A percentile compares a stretch with the other conserved stretches of the same genome.
phyloP scores from a whole-genome alignment of 176 grass and related monocot genomes.

The Alopecurus myosuroides region DNA sequence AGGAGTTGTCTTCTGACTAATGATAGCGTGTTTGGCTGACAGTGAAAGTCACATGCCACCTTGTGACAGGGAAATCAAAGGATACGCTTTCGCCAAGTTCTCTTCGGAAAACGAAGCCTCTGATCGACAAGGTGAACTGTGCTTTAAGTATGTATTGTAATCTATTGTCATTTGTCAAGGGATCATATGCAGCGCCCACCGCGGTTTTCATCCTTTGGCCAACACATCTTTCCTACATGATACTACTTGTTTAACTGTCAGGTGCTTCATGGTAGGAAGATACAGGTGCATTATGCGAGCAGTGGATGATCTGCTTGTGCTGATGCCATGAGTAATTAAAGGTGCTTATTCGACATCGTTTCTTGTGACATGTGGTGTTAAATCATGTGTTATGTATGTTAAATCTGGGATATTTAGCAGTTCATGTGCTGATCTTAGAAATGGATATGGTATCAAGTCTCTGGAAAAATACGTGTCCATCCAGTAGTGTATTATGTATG shows the following conservation, averaged over 20 bases:
- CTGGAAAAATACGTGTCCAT: neutral
- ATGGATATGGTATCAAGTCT: neutral
- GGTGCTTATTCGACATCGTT: neutral
- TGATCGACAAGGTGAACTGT: conserved; percentile 21
- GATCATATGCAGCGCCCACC: neutral
- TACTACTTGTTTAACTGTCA: conserved; percentile 11
- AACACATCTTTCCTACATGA: too few species aligned
- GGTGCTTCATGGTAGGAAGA: conserved; percentile 48
- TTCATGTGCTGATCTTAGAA: neutral
- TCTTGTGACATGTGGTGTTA: neutral
- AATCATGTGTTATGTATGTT: neutral
- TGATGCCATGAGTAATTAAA: neutral
- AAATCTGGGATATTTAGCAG: neutral
- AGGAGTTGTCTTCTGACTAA: neutral
- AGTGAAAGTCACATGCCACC: conserved; percentile 61
- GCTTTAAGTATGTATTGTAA: too few species aligned
- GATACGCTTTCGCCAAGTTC: conserved; percentile 50
- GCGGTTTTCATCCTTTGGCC: too few species aligned
- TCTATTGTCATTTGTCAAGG: too few species aligned
- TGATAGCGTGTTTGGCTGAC: neutral
- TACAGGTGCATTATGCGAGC: conserved; percentile 28
- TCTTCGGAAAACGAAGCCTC: conserved; percentile 24
- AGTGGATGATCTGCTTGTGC: neutral
- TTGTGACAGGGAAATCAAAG: conserved; percentile 39
- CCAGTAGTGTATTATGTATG: neutral